Evolutionary conservation across 768 basidiomycete genomes (phyloP), one percentile per base, ranked within the genome.

Genomic region (Leccinum imitatum): DNA sequence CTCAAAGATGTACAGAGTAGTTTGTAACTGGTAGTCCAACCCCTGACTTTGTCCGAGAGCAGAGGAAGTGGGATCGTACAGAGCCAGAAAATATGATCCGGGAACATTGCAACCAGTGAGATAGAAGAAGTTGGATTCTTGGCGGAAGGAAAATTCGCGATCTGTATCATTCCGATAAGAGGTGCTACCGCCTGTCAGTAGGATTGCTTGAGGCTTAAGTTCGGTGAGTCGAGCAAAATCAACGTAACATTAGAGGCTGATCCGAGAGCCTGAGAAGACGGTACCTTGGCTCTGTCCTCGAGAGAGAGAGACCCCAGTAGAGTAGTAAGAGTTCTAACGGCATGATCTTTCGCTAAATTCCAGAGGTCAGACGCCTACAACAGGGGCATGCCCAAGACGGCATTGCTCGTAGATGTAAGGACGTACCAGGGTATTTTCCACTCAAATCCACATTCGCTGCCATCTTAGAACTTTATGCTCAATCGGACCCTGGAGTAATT

Each of bases 81-180:
- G 74, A 9, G 90, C 75, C 19, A 94, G 74, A 13, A 94, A 73
- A 63, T 84, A 85, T 1, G 90, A 87, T 0, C 82, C 80, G 0
- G 93, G 90, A 4, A 93, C 80, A 51, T 79, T 77, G 74, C 90
- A 93, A 55, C 92, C 94, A 0, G 91, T 84, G 15, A 96, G 79
- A 71, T 93, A 96, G 75, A 83, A 87, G 71, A 96, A 96, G 75
- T 96, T 96, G 66, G 88, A 89, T 73, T 95, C 93, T 68, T 81
- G 79, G 58, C 84, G 80, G 67, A 93, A 92, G 4, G 78, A 70
- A 47, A 92, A 75, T 74, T 93, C 91, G 33, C 92, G 82, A 70
- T 95, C 93, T 11, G 93, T 95, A 70, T 95, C 93, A 69, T 92
- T 84, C 62, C 91, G 78, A 68, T 79, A 91, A 1, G 80, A 77